Percentiles rank a stretch among this genome's conserved stretches.
Conservation (phyloP, 805 yeast genomes). For the Myxozyma neotropica region DNA sequence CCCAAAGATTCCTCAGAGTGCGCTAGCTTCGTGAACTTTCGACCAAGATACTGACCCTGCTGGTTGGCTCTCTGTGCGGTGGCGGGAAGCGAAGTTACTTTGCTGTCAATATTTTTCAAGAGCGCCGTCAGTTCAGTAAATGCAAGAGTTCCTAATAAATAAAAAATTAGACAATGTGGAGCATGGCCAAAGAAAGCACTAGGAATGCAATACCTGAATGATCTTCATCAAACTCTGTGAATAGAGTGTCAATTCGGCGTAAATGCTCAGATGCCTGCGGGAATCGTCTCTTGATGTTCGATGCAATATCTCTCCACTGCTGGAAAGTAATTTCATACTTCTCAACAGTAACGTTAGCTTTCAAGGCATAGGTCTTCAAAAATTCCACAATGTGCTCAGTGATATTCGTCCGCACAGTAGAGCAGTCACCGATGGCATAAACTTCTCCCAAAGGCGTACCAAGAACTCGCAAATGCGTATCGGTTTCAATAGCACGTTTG, state of each 20-base stretch:
- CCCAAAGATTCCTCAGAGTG: slow-evolving; percentile 49
- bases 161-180: too few relatives aligned
- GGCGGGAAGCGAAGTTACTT: slow-evolving; percentile 69
- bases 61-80: slow-evolving; percentile 76
- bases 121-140: slow-evolving; percentile 55
- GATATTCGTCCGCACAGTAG: slow-evolving; percentile 63
- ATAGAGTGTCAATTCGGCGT: slow-evolving; percentile 52
- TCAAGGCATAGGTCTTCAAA: slow-evolving; percentile 41
- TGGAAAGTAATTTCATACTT: slow-evolving; percentile 43
- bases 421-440: slow-evolving; percentile 73
- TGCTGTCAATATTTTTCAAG: slow-evolving; percentile 59
- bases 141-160: slow-evolving; percentile 44
- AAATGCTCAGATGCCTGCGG: slow-evolving; percentile 64
- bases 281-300: slow-evolving; percentile 53
- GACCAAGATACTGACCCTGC: slow-evolving; percentile 68
- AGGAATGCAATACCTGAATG: slow-evolving; percentile 45
- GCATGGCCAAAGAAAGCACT: neutral
- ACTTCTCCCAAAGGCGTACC: slow-evolving; percentile 71
- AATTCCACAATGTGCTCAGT: slow-evolving; percentile 58
- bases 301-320: slow-evolving; percentile 52
- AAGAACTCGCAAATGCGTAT: slow-evolving; percentile 66
- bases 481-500: slow-evolving; percentile 74
- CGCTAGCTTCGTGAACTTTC: slow-evolving; percentile 58
- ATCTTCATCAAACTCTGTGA: slow-evolving; percentile 55
- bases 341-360: slow-evolving; percentile 23